Percentiles rank a stretch among this genome's conserved stretches.
Evolutionary conservation across 2,329 filamentous ascomycete species (phyloP).

Genomic region (Stylonectria norvegica): DNA sequence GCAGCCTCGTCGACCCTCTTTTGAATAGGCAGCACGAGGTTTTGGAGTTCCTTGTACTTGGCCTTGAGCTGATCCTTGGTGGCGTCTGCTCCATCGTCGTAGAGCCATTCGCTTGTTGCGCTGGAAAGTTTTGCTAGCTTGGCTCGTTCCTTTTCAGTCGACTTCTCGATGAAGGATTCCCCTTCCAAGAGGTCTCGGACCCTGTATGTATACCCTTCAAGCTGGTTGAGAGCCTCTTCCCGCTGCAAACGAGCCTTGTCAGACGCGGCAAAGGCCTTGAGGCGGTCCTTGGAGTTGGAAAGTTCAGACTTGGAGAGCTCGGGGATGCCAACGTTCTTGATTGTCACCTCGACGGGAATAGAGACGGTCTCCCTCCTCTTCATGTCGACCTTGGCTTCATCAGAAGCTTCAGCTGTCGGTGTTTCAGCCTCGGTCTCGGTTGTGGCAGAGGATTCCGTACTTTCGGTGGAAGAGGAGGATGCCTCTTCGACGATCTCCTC

Average conservation of each 20-base stretch:
- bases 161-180: slow-evolving; percentile 67
- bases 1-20: slow-evolving; percentile 69
- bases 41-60: slow-evolving; percentile 72
- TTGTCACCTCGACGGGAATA: slow-evolving; percentile 49
- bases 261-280: slow-evolving; percentile 81
- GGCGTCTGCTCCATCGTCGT: slow-evolving; percentile 77
- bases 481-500: slow-evolving; percentile 34
- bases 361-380: slow-evolving; percentile 58
- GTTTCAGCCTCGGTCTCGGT: slow-evolving; percentile 35
- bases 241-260: slow-evolving; percentile 73
- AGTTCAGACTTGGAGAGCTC: slow-evolving; percentile 48
- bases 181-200: slow-evolving; percentile 78
- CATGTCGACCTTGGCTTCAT: slow-evolving; percentile 49
- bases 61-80: slow-evolving; percentile 69
- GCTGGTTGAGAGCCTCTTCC: slow-evolving; percentile 84
- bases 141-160: slow-evolving; percentile 65
- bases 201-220: slow-evolving; percentile 92
- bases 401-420: slow-evolving; percentile 44
- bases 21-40: slow-evolving; percentile 73
- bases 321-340: slow-evolving; percentile 50
- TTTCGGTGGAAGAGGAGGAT: slow-evolving; percentile 21
- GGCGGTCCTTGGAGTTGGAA: slow-evolving; percentile 60
- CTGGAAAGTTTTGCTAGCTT: slow-evolving; percentile 65
- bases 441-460: slow-evolving; percentile 26
- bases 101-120: slow-evolving; percentile 82